Conservation (phyloP, 345 rosid species). For the Pistacia atlantica region DNA sequence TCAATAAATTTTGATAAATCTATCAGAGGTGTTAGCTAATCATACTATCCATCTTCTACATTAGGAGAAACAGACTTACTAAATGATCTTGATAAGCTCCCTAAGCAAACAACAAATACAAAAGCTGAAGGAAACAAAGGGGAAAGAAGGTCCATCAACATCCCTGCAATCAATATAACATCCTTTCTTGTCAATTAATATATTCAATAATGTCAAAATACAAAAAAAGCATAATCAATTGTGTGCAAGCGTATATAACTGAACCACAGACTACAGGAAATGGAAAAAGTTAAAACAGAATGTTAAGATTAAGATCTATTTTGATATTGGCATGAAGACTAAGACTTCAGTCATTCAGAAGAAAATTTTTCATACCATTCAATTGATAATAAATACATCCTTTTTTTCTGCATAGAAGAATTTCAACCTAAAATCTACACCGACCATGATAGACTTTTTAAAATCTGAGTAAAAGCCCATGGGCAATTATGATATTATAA, state of each 20-base stretch:
- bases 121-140: constrained; percentile 92
- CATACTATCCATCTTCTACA: not conserved
- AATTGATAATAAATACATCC: no score
- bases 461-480: not conserved
- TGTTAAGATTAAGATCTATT: no score
- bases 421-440: not conserved
- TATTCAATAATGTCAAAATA: not conserved
- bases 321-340: no score
- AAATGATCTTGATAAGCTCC: constrained; percentile 92
- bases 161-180: constrained; percentile 60
- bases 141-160: constrained; percentile 96
- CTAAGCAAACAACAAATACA: constrained; percentile 86
- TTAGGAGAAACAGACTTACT: constrained; percentile 50
- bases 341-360: no score
- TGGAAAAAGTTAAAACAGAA: no score
- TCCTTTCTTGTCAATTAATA: constrained; percentile 16
- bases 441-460: not conserved
- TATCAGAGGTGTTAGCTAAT: not conserved
- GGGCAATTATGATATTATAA: not conserved
- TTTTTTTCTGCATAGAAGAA: not conserved
- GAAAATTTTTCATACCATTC: no score
- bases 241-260: not conserved
- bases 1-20: not conserved
- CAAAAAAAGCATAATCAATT: not conserved
- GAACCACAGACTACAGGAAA: no score